Conservation (phyloP, 495 filamentous ascomycete genomes). For the Penicillium odoratum region DNA sequence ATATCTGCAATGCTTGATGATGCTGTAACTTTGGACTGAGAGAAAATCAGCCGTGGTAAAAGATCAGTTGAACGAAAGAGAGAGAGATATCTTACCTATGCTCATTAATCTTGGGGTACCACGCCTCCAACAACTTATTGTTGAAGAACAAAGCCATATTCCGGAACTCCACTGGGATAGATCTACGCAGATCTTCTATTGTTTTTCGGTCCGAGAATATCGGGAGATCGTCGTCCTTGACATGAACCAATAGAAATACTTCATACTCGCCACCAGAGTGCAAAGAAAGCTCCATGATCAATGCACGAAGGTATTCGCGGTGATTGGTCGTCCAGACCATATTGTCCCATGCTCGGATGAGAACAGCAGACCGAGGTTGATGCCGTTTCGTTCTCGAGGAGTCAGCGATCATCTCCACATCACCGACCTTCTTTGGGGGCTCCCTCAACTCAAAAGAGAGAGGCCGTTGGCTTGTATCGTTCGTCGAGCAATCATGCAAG, state of each 20-base stretch:
- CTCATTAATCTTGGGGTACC: slow-evolving; percentile 30
- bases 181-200: slow-evolving; percentile 46
- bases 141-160: slow-evolving; percentile 70
- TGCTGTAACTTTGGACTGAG: slow-evolving; percentile 28
- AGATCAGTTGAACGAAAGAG: not conserved
- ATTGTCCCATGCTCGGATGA: slow-evolving; percentile 68
- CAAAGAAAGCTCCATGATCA: slow-evolving; percentile 72
- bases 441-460: slow-evolving; percentile 21
- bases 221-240: slow-evolving; percentile 57
- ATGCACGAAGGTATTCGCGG: slow-evolving; percentile 66
- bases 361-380: slow-evolving; percentile 59
- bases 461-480: slow-evolving; percentile 13
- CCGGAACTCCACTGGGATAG: slow-evolving; percentile 64
- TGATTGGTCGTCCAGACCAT: slow-evolving; percentile 72
- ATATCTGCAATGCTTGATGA: slow-evolving; percentile 45
- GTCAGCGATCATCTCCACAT: not conserved
- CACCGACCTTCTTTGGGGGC: slow-evolving; percentile 8
- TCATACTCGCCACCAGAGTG: slow-evolving; percentile 75
- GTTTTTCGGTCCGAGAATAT: slow-evolving; percentile 52
- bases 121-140: slow-evolving; percentile 31
- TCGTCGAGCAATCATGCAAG: slow-evolving; percentile 5
- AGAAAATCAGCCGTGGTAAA: not conserved
- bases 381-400: slow-evolving; percentile 8
- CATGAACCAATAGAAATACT: slow-evolving; percentile 72
- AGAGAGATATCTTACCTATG: slow-evolving; percentile 23